phyloP scores from a whole-genome alignment of 2,329 filamentous ascomycete species.

The Chrysoporthe puriensis region DNA sequence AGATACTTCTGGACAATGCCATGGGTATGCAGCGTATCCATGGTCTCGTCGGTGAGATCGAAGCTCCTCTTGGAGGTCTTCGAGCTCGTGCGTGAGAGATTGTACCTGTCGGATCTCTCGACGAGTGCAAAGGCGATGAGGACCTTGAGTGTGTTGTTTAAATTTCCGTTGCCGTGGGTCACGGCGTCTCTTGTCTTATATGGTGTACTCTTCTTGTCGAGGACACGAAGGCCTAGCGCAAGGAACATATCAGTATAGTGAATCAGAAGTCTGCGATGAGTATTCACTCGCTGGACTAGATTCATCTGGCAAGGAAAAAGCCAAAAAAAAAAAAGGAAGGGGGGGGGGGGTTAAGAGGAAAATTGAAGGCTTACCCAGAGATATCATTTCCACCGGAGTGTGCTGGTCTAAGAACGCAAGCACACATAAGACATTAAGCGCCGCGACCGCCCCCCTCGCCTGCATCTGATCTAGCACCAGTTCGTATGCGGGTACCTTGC shows the following conservation, averaged over 20 bases:
- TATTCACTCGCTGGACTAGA: neutral
- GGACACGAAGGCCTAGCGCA: conserved; percentile 45
- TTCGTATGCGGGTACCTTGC: conserved; percentile 51
- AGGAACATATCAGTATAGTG: neutral
- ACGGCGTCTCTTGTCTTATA: conserved; percentile 47
- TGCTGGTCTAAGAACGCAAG: conserved; percentile 68
- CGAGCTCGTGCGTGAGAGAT: conserved; percentile 46
- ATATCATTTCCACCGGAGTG: conserved; percentile 68
- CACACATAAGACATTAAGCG: conserved; percentile 66
- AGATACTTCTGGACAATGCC: conserved; percentile 59
- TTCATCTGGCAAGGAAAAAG: neutral
- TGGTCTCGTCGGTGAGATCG: conserved; percentile 47
- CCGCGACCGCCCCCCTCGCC: conserved; percentile 51
- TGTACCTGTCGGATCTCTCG: conserved; percentile 52
- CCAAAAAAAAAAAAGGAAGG: neutral
- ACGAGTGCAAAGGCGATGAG: conserved; percentile 57
- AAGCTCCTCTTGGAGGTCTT: conserved; percentile 43
- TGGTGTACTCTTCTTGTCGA: conserved; percentile 48
- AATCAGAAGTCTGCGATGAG: neutral
- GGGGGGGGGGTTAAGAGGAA: neutral
- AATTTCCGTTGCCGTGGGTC: conserved; percentile 39
- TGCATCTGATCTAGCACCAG: conserved; percentile 55
- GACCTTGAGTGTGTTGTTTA: conserved; percentile 54
- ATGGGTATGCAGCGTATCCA: conserved; percentile 56
- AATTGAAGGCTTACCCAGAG: conserved; percentile 48